These are phyloP conservation scores for Alternaria arborescens DNA, from an alignment of 2,329 filamentous ascomycete species.

Conservation along the genomic window DNA sequence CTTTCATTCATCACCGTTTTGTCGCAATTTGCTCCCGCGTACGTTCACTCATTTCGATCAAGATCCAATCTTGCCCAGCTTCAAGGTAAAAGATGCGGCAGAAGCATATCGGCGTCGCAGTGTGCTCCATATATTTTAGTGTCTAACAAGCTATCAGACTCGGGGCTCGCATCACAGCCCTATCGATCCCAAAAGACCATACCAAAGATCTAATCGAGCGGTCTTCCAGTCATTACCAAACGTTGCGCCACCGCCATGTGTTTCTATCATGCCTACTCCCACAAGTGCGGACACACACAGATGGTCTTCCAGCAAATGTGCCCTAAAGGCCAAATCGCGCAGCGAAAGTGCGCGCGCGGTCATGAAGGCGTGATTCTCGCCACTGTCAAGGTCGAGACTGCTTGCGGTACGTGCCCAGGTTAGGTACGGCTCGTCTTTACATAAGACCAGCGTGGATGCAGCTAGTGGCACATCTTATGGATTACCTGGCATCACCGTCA, in stretches of 20 bases:
- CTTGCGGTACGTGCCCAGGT: constrained; percentile 34
- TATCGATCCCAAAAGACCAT: not conserved
- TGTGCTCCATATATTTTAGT: not conserved
- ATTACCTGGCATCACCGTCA: too few relatives aligned
- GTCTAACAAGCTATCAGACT: not conserved
- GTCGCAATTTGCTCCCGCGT: not conserved
- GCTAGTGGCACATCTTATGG: not conserved
- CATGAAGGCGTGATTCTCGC: constrained; percentile 43
- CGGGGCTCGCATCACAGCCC: not conserved
- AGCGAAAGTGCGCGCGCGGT: constrained; percentile 42
- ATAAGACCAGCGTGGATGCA: not conserved
- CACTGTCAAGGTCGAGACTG: constrained; percentile 41
- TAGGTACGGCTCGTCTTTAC: constrained; percentile 24
- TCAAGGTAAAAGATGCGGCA: not conserved
- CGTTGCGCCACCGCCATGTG: constrained; percentile 48
- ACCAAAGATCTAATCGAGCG: not conserved
- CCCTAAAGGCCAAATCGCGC: constrained; percentile 40
- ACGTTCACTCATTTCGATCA: not conserved
- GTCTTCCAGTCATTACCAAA: not conserved
- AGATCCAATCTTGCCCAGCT: not conserved
- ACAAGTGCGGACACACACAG: constrained; percentile 57
- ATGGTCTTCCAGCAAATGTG: constrained; percentile 47
- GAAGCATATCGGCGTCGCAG: not conserved
- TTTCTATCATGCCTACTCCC: constrained; percentile 58
- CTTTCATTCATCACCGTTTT: not conserved